phyloP scores from a whole-genome alignment of 2,329 filamentous ascomycete species.

The Didymella keratinophila region DNA sequence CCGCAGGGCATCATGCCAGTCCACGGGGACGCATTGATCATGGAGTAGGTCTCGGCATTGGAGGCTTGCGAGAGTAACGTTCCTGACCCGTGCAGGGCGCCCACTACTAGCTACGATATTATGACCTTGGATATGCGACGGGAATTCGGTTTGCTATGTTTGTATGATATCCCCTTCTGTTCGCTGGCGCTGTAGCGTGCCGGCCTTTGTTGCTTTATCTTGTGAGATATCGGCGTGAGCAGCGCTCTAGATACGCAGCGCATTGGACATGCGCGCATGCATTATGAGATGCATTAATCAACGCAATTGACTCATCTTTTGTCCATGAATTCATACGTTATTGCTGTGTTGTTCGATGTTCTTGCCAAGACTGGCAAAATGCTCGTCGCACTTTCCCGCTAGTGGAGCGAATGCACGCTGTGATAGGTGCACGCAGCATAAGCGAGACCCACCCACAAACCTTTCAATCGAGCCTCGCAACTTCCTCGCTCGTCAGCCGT shows the following conservation, averaged over 20 bases:
- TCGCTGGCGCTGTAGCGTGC: conserved; percentile 9
- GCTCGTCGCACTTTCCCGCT: not conserved
- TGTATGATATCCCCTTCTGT: conserved; percentile 33
- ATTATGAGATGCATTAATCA: conserved; percentile 10
- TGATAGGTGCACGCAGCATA: not conserved
- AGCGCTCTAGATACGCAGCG: not conserved
- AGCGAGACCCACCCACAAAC: not conserved
- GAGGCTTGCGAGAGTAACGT: conserved; percentile 47
- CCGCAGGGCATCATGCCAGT: conserved; percentile 37
- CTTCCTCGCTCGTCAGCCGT: conserved; percentile 27
- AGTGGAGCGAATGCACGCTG: no score
- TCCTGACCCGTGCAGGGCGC: conserved; percentile 28
- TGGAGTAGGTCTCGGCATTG: conserved; percentile 65
- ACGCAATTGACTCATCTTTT: not conserved
- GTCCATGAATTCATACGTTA: not conserved
- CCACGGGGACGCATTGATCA: conserved; percentile 58
- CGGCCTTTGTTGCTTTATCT: conserved; percentile 1
- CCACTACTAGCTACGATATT: conserved; percentile 27
- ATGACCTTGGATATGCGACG: conserved; percentile 16
- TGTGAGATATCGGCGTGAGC: conserved; percentile 9
- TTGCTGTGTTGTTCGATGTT: not conserved
- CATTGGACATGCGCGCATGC: not conserved
- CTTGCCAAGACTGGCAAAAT: not conserved
- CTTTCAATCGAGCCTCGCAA: conserved; percentile 19
- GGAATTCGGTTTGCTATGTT: conserved; percentile 6